A percentile compares a stretch with the other conserved stretches of the same genome.
These are phyloP conservation scores for Ascochyta clinopodiicola DNA, from an alignment of 2,329 filamentous ascomycete genomes.

Conservation along the genomic window DNA sequence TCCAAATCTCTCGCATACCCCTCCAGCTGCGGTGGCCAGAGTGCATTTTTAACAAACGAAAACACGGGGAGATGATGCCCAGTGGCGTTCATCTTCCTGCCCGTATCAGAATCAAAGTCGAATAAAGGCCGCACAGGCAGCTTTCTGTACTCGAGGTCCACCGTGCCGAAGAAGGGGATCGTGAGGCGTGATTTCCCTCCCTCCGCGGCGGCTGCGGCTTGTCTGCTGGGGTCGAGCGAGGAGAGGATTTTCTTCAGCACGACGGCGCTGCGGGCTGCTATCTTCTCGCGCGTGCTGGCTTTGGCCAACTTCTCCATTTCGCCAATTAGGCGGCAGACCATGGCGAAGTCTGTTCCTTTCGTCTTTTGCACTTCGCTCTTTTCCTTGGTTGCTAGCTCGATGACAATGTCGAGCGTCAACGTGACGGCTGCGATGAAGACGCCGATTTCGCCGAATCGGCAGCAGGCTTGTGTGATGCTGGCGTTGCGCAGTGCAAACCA, in stretches of 20 bases:
- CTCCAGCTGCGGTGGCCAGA: slow-evolving; percentile 36
- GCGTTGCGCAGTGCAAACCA: slow-evolving; percentile 48
- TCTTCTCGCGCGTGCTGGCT: slow-evolving; percentile 41
- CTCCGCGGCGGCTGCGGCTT: not conserved
- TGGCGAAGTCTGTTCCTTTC: slow-evolving; percentile 45
- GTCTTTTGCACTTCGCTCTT: slow-evolving; percentile 42
- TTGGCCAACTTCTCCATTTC: slow-evolving; percentile 47
- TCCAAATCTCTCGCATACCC: slow-evolving; percentile 27
- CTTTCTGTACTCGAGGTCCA: slow-evolving; percentile 39
- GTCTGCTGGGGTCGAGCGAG: slow-evolving; percentile 39
- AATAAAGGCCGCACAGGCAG: slow-evolving; percentile 38
- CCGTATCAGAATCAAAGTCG: slow-evolving; percentile 38
- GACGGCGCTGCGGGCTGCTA: slow-evolving; percentile 39
- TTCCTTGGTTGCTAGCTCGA: slow-evolving; percentile 43
- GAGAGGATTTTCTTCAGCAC: slow-evolving; percentile 46
- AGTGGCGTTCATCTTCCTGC: slow-evolving; percentile 35
- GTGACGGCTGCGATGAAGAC: slow-evolving; percentile 47
- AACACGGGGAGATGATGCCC: slow-evolving; percentile 40
- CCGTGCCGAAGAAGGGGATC: slow-evolving; percentile 45
- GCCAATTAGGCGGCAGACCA: slow-evolving; percentile 44
- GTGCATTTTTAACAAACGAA: slow-evolving; percentile 43
- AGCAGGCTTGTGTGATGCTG: slow-evolving; percentile 44
- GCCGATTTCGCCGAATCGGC: slow-evolving; percentile 40
- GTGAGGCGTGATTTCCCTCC: slow-evolving; percentile 32
- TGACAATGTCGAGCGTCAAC: slow-evolving; percentile 45